Evolutionary conservation across 1,284 basidiomycete genomes (phyloP).

Genomic region (Tilletia indica): DNA sequence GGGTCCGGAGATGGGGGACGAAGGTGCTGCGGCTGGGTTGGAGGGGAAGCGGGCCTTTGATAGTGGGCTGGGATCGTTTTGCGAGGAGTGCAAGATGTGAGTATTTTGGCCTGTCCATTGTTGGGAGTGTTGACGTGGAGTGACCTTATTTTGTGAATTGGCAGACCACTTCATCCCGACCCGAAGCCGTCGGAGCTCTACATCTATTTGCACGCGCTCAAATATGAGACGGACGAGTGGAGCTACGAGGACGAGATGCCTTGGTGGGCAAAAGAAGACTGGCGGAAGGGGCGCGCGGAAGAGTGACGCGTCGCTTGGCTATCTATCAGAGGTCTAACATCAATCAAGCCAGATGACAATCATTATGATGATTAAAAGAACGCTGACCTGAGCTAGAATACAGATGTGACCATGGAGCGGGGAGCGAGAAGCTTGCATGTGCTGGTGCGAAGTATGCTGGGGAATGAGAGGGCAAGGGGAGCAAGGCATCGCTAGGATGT

Average conservation of each 20-base stretch:
- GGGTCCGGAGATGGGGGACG: slow-evolving; percentile 15
- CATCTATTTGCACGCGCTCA: slow-evolving; percentile 55
- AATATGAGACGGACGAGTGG: slow-evolving; percentile 55
- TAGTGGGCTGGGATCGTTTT: slow-evolving; percentile 37
- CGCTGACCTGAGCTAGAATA: background rate
- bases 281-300: slow-evolving; percentile 21
- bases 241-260: slow-evolving; percentile 51
- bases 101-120: background rate
- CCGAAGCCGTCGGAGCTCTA: slow-evolving; percentile 48
- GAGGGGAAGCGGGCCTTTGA: slow-evolving; percentile 33
- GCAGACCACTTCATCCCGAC: slow-evolving; percentile 44
- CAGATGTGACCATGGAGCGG: background rate
- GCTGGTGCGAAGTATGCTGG: background rate
- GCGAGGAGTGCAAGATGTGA: slow-evolving; percentile 45
- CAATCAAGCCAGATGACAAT: background rate
- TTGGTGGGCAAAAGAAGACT: slow-evolving; percentile 51
- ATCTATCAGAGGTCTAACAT: background rate
- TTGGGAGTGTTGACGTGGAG: too few species aligned
- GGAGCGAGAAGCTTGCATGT: too few species aligned
- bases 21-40: slow-evolving; percentile 27
- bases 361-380: too few species aligned
- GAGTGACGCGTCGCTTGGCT: background rate
- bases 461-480: background rate
- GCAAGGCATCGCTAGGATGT: background rate
- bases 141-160: background rate